Percentiles rank a stretch among this genome's conserved stretches.
Evolutionary conservation across 805 yeast genomes (phyloP).

Genomic region (Cyberlindnera maclurae): DNA sequence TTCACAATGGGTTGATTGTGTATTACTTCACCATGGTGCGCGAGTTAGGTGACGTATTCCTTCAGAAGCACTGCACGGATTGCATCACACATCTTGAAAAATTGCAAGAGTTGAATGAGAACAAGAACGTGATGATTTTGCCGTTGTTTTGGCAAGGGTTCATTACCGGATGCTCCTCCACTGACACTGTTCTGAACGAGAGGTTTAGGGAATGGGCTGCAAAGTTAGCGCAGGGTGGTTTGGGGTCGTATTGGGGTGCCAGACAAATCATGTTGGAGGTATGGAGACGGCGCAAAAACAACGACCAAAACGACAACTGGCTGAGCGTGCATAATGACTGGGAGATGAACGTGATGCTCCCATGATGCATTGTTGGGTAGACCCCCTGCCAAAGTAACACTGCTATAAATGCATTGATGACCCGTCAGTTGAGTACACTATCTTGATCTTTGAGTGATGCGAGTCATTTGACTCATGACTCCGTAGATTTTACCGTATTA

Average conservation of each 20-base stretch:
- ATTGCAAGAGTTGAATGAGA: slow-evolving; percentile 49
- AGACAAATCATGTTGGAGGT: slow-evolving; percentile 81
- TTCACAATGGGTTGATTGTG: slow-evolving; percentile 63
- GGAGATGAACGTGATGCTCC: slow-evolving; percentile 77
- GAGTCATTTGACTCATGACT: slow-evolving; percentile 11
- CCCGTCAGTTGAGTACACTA: background rate
- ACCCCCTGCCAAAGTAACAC: too few relatives aligned
- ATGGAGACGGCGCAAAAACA: slow-evolving; percentile 65
- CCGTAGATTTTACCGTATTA: background rate
- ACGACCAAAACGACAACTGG: slow-evolving; percentile 63
- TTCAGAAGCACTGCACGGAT: slow-evolving; percentile 56
- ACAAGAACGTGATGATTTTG: slow-evolving; percentile 45
- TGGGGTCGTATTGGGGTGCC: slow-evolving; percentile 83
- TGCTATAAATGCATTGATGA: too few relatives aligned
- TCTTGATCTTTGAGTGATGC: background rate
- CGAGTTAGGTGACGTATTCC: slow-evolving; percentile 42
- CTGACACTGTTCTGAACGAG: slow-evolving; percentile 46
- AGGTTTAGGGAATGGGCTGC: slow-evolving; percentile 65
- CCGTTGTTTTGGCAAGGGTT: slow-evolving; percentile 89
- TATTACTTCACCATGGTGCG: slow-evolving; percentile 64
- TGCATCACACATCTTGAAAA: slow-evolving; percentile 59
- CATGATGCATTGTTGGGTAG: slow-evolving; percentile 5
- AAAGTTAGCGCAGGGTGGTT: slow-evolving; percentile 42
- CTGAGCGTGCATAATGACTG: slow-evolving; percentile 71
- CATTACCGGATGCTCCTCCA: slow-evolving; percentile 78